Conservation (phyloP, 208 protist species). For the Acanthamoeba castellanii region DNA sequence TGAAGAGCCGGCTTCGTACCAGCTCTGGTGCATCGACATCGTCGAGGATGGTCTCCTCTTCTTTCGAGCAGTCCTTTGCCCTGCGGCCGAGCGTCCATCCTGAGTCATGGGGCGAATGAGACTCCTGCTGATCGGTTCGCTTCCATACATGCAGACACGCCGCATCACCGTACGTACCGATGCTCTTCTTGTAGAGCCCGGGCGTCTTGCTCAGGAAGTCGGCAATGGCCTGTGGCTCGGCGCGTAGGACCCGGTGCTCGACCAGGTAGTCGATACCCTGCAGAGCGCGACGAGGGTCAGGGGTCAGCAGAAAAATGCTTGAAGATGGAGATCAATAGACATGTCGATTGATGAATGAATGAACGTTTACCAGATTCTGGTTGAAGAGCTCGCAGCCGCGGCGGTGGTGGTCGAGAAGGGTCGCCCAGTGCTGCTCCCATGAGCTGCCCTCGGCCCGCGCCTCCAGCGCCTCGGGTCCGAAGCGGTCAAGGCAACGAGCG, state of each 20-base stretch:
- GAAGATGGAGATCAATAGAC: not conserved
- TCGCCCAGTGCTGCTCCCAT: constrained; percentile 31
- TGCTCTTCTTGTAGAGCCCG: constrained; percentile 33
- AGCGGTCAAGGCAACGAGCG: not conserved
- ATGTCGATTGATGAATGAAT: not conserved
- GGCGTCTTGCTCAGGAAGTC: not conserved
- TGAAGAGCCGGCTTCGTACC: not conserved
- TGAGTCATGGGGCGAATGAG: not conserved
- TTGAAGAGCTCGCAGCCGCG: constrained; percentile 28
- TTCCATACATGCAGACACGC: not conserved
- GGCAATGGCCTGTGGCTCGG: not conserved
- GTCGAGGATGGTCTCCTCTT: constrained; percentile 8
- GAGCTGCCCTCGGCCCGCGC: not conserved
- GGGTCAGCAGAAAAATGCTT: not conserved
- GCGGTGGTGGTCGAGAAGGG: not conserved
- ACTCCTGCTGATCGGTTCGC: not conserved
- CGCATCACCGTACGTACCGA: not conserved
- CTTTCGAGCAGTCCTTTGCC: constrained; percentile 40
- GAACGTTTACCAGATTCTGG: not conserved
- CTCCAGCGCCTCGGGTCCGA: not conserved
- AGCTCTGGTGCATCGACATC: not conserved
- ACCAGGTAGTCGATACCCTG: constrained; percentile 23
- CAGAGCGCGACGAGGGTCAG: not conserved
- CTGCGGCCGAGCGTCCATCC: not conserved
- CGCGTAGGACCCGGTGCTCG: not conserved